phyloP scores from a whole-genome alignment of 768 basidiomycete genomes.

The Baorangia bicolor region DNA sequence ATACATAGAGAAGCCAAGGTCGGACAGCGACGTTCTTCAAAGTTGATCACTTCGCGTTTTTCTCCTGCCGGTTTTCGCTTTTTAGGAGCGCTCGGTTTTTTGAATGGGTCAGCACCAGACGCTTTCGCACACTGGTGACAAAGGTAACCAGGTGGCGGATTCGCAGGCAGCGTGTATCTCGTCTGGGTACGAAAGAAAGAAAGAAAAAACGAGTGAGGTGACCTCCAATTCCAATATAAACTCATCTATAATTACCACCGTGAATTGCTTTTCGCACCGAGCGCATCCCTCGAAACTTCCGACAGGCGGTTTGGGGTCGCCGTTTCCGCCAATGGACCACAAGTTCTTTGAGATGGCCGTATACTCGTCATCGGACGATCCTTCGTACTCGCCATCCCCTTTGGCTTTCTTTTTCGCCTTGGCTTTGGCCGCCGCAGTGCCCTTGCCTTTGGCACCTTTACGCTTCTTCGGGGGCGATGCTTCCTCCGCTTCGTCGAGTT shows the following conservation, averaged over 20 bases:
- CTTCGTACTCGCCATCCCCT: constrained; percentile 47
- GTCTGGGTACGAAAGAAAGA: constrained; percentile 50
- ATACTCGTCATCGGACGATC: constrained; percentile 65
- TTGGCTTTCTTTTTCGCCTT: constrained; percentile 42
- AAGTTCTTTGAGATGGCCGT: constrained; percentile 57
- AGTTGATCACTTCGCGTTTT: constrained; percentile 63
- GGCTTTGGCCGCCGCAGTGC: constrained; percentile 39
- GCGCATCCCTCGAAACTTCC: constrained; percentile 84
- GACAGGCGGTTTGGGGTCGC: constrained; percentile 55
- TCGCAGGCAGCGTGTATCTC: constrained; percentile 78
- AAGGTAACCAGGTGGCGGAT: constrained; percentile 70
- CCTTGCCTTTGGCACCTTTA: constrained; percentile 46
- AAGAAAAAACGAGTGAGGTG: not conserved
- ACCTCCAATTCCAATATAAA: not conserved
- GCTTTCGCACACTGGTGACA: constrained; percentile 84
- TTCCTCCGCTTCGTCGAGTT: constrained; percentile 62
- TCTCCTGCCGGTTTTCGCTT: constrained; percentile 66
- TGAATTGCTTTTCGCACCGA: constrained; percentile 80
- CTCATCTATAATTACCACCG: constrained; percentile 60
- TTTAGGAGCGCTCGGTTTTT: constrained; percentile 61
- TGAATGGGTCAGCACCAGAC: constrained; percentile 81
- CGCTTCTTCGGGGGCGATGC: constrained; percentile 51
- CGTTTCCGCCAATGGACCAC: constrained; percentile 33
- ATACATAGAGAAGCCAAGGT: constrained; percentile 81
- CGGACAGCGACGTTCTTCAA: constrained; percentile 69